These are phyloP conservation scores for Apiospora phragmitis DNA, from an alignment of 2,329 filamentous ascomycete species.

Conservation along the genomic window DNA sequence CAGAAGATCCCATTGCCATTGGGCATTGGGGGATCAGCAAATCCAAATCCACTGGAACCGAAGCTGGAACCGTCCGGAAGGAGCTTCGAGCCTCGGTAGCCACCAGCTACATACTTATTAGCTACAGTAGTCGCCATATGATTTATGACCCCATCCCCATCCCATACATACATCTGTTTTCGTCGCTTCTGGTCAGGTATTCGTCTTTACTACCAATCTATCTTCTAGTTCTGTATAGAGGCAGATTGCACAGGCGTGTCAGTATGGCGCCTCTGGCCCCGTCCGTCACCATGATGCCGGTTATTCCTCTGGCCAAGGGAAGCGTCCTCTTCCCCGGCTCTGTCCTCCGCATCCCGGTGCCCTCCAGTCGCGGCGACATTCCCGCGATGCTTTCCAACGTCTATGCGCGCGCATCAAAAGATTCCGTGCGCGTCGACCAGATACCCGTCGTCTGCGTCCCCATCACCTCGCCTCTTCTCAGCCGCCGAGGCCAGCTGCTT, in stretches of 20 bases:
- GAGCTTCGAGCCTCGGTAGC: background rate
- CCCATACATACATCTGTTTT: background rate
- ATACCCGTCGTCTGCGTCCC: conserved; percentile 88
- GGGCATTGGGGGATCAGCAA: background rate
- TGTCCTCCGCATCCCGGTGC: conserved; percentile 80
- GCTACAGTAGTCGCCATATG: background rate
- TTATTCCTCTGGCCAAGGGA: conserved; percentile 80
- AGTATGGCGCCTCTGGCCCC: conserved; percentile 33
- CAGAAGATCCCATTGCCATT: background rate
- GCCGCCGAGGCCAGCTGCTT: conserved; percentile 72
- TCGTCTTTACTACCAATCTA: background rate
- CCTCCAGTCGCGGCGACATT: conserved; percentile 79
- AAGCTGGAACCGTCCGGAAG: background rate
- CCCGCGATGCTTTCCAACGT: conserved; percentile 83
- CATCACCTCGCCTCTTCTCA: conserved; percentile 73
- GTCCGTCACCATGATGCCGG: conserved; percentile 58
- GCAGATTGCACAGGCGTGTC: background rate
- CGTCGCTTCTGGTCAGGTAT: background rate
- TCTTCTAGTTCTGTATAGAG: background rate
- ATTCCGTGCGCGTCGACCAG: conserved; percentile 62
- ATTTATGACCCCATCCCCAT: background rate
- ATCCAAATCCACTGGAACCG: background rate
- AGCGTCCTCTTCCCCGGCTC: conserved; percentile 84
- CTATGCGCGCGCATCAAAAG: conserved; percentile 73
- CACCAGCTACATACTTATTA: too few species aligned